Base-by-base conservation (phyloP, 352 stramenopile genomes). In the Saprolegnia diclina region DNA sequence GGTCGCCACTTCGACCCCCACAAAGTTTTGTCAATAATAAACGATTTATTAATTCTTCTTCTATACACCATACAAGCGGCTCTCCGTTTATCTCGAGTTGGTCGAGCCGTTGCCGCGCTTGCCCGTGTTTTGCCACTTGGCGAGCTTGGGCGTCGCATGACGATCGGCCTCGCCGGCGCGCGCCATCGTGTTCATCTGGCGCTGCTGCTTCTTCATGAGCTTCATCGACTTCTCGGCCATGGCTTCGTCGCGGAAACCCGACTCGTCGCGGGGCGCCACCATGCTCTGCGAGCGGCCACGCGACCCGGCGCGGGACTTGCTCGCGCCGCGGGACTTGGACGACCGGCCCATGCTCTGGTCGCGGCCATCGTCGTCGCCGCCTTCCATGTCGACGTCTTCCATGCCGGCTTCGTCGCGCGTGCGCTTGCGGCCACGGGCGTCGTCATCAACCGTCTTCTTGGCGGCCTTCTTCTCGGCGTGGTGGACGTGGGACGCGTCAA, bases 401-500 rank as follows among this genome's bases (percentile, higher is more conserved):
- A 96, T 95, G 72, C 79, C 82, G 79, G 82, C 82, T 55, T 92
- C 87, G 57, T 91, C 79, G 67, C 89, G 79, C 72, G 83, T 76
- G 76, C 91, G 81, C 82, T 90, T 98, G 76, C 81, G 89, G 67
- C 80, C 90, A 76, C 80, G 91, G 65, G 61, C 87, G 75, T 88
- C 90, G 35, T 92, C 83, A 50, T 72, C 74, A 0, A 74, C 74
- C 64, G 82, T 86, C 37, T 77, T 66, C 77, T 95, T 95, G 22
- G 83, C 82, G 5, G 83, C 85, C 40, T 88, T 79, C 22, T 75
- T 73, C 22, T 87, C 82, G 7, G 87, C 85, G 75, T 98, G 87
- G 73, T 97, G 84, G 89, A 98, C 97, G 72, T 89, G 76, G 56
- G 78, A 88, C 29, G 87, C 90, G 75, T 98, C 91, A 6, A 98